phyloP scores from a whole-genome alignment of 495 filamentous ascomycete species.

The Annulohypoxylon moriforme region DNA sequence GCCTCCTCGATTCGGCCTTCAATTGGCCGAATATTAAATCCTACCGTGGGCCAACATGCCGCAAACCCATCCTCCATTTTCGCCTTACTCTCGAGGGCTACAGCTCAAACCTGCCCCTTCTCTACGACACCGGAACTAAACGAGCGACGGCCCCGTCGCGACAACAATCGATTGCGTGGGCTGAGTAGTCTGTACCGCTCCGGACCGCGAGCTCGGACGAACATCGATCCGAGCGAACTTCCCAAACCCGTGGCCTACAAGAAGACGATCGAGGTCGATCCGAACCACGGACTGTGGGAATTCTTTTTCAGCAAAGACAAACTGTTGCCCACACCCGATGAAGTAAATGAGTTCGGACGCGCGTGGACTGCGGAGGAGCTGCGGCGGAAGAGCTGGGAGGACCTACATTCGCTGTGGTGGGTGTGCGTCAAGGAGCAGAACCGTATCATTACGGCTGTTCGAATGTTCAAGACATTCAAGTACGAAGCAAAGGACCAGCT shows the following conservation, averaged over 20 bases:
- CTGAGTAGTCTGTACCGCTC: slow-evolving; percentile 82
- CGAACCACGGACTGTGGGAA: slow-evolving; percentile 89
- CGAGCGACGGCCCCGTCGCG: slow-evolving; percentile 53
- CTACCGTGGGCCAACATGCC: slow-evolving; percentile 24
- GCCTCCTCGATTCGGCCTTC: slow-evolving; percentile 58
- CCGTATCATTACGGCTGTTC: slow-evolving; percentile 78
- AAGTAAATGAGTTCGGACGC: slow-evolving; percentile 76
- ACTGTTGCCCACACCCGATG: slow-evolving; percentile 73
- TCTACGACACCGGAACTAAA: slow-evolving; percentile 45
- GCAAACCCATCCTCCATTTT: slow-evolving; percentile 25
- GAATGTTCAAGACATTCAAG: slow-evolving; percentile 72
- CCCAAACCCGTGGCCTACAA: slow-evolving; percentile 75
- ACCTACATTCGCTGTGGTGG: slow-evolving; percentile 94
- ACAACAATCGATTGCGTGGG: slow-evolving; percentile 77
- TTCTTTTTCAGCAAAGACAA: slow-evolving; percentile 81
- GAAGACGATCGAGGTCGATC: slow-evolving; percentile 67
- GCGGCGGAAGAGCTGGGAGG: slow-evolving; percentile 89
- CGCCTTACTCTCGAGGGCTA: slow-evolving; percentile 16
- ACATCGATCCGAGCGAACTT: slow-evolving; percentile 74
- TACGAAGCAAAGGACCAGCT: slow-evolving; percentile 75
- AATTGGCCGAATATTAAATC: slow-evolving; percentile 49
- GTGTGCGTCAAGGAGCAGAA: slow-evolving; percentile 94
- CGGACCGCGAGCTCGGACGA: slow-evolving; percentile 75
- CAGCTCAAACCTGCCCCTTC: slow-evolving; percentile 42
- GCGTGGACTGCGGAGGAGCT: slow-evolving; percentile 90